A percentile compares a stretch with the other conserved stretches of the same genome.
Conservation (phyloP, 352 stramenopile genomes). For the Phytophthora vignae region DNA sequence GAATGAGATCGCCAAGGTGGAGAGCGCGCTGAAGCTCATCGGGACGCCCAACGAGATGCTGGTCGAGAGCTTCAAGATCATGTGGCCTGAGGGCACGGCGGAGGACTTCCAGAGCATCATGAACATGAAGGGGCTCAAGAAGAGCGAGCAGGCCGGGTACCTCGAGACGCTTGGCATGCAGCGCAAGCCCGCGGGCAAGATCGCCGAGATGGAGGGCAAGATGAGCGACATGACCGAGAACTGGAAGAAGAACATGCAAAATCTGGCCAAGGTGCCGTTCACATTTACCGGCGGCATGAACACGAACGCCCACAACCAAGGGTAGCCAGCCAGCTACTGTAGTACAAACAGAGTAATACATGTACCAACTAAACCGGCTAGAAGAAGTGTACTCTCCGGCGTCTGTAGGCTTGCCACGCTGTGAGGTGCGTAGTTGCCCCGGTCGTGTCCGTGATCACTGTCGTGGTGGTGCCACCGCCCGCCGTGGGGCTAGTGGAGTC, state of each 20-base stretch:
- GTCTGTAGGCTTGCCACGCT: constrained; percentile 50
- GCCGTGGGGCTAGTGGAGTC: constrained; percentile 29
- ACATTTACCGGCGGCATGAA: constrained; percentile 60
- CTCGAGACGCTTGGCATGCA: constrained; percentile 76
- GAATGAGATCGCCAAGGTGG: constrained; percentile 95
- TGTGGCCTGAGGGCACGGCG: constrained; percentile 94
- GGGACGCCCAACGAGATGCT: constrained; percentile 96
- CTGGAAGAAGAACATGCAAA: constrained; percentile 89
- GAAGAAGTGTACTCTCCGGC: constrained; percentile 42
- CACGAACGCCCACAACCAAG: constrained; percentile 30
- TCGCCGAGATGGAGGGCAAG: constrained; percentile 86
- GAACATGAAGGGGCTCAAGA: constrained; percentile 94
- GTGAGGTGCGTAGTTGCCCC: constrained; percentile 44
- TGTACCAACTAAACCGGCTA: constrained; percentile 8
- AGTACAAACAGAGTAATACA: background rate
- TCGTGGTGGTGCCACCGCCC: constrained; percentile 29
- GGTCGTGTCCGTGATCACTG: constrained; percentile 39
- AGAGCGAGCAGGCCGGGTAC: constrained; percentile 70
- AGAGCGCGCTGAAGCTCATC: constrained; percentile 98
- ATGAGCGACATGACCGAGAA: constrained; percentile 90
- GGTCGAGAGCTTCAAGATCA: constrained; percentile 97
- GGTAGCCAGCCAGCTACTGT: constrained; percentile 5
- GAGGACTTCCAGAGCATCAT: constrained; percentile 96
- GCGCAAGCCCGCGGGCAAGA: constrained; percentile 69
- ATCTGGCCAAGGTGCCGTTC: constrained; percentile 83